A percentile compares a stretch with the other conserved stretches of the same genome.
These are phyloP conservation scores for Astrothelium macrocarpum DNA, from an alignment of 495 filamentous ascomycete genomes.

Conservation along the genomic window DNA sequence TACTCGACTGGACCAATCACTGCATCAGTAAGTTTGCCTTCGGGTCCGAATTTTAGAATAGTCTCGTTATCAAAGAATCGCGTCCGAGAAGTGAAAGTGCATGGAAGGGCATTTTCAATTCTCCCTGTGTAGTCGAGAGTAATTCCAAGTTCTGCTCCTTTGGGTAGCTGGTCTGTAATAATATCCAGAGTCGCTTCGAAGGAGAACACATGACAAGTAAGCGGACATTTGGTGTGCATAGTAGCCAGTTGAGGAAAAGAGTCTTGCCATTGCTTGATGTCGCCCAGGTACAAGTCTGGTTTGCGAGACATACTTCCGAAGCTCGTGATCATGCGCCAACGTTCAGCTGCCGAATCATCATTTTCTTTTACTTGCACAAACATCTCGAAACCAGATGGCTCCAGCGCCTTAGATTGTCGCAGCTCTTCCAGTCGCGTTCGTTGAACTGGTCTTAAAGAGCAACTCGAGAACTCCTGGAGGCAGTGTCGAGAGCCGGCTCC, in stretches of 20 bases:
- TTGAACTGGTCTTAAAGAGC: background rate
- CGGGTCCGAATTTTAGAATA: constrained; percentile 10
- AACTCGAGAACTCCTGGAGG: background rate
- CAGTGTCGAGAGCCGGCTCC: background rate
- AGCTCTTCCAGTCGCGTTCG: constrained; percentile 9
- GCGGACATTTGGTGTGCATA: constrained; percentile 14
- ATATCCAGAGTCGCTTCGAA: constrained; percentile 29
- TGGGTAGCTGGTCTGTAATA: constrained; percentile 7
- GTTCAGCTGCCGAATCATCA: constrained; percentile 5
- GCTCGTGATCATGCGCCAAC: constrained; percentile 21
- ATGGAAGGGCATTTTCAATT: constrained; percentile 7
- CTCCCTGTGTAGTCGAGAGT: constrained; percentile 20
- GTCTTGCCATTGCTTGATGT: constrained; percentile 19
- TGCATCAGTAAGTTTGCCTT: constrained; percentile 10
- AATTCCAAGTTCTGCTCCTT: constrained; percentile 24
- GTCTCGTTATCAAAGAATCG: constrained; percentile 23
- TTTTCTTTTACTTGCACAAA: constrained; percentile 21
- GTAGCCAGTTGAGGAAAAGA: constrained; percentile 25
- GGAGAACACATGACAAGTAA: constrained; percentile 25
- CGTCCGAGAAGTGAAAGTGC: constrained; percentile 21
- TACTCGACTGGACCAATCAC: constrained; percentile 12
- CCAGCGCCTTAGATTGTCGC: constrained; percentile 11
- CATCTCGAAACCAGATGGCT: constrained; percentile 27
- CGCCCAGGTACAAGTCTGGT: constrained; percentile 12
- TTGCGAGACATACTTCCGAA: constrained; percentile 17